phyloP scores from a whole-genome alignment of 352 stramenopile species.

The Aphanomyces cochlioides region DNA sequence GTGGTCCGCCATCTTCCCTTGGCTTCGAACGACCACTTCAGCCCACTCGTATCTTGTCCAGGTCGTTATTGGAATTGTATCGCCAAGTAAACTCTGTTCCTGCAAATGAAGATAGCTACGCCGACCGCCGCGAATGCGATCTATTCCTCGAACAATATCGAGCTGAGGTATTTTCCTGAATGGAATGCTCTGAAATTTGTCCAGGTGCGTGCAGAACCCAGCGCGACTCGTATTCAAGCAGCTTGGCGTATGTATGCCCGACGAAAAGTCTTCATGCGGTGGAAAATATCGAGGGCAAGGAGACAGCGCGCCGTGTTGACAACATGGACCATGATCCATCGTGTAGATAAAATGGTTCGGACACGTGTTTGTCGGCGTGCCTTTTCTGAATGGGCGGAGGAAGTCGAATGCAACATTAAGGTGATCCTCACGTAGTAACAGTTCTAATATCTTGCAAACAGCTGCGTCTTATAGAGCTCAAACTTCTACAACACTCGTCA shows the following conservation, averaged over 20 bases:
- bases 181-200: not conserved
- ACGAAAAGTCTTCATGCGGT: slow-evolving; percentile 45
- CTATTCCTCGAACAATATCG: slow-evolving; percentile 16
- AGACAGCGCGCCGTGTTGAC: slow-evolving; percentile 42
- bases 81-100: not conserved
- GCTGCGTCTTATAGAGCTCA: slow-evolving; percentile 58
- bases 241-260: slow-evolving; percentile 50
- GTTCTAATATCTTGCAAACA: slow-evolving; percentile 1
- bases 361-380: slow-evolving; percentile 40
- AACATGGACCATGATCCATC: slow-evolving; percentile 47
- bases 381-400: slow-evolving; percentile 43
- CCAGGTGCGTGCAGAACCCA: not conserved
- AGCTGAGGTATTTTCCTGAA: not conserved
- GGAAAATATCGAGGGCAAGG: slow-evolving; percentile 38
- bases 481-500: slow-evolving; percentile 54
- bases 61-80: slow-evolving; percentile 7
- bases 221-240: slow-evolving; percentile 46
- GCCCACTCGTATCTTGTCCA: slow-evolving; percentile 16
- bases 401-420: slow-evolving; percentile 43
- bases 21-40: not conserved
- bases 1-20: not conserved
- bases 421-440: slow-evolving; percentile 6
- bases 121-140: slow-evolving; percentile 10
- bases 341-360: slow-evolving; percentile 39
- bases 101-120: slow-evolving; percentile 6